phyloP scores from a whole-genome alignment of 116 monocot genomes.

The Zostera marina region DNA sequence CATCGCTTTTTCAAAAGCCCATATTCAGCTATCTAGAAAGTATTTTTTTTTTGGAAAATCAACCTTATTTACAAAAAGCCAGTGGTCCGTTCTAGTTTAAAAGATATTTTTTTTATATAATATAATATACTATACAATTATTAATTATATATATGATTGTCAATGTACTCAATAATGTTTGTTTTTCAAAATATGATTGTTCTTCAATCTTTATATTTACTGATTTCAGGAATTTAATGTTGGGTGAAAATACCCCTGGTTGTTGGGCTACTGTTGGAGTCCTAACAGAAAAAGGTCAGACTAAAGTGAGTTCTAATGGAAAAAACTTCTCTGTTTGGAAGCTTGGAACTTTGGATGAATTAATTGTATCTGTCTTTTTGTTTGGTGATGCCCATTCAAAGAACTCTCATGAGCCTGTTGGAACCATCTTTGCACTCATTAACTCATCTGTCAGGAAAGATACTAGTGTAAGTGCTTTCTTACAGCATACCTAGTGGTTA shows the following conservation, averaged over 20 bases:
- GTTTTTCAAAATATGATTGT: neutral
- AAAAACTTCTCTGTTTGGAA: slow-evolving; percentile 73
- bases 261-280: slow-evolving; percentile 92
- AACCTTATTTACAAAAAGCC: no score
- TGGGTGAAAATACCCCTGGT: slow-evolving; percentile 54
- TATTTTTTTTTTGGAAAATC: no score
- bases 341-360: slow-evolving; percentile 58
- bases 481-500: neutral
- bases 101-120: no score
- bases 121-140: no score
- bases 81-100: no score
- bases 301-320: slow-evolving; percentile 49
- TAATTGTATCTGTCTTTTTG: slow-evolving; percentile 63
- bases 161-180: neutral
- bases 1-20: no score
- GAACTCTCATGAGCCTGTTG: slow-evolving; percentile 36
- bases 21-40: no score
- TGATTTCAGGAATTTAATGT: slow-evolving; percentile 39
- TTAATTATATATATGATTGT: neutral
- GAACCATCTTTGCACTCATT: slow-evolving; percentile 65
- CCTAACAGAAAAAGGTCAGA: slow-evolving; percentile 49
- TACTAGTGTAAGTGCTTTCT: slow-evolving; percentile 16
- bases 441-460: slow-evolving; percentile 61
- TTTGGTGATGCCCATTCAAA: slow-evolving; percentile 62
- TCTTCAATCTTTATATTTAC: neutral